These are phyloP conservation scores for Aspergillus intermedius DNA, from an alignment of 2,329 filamentous ascomycete genomes.

Conservation along the genomic window DNA sequence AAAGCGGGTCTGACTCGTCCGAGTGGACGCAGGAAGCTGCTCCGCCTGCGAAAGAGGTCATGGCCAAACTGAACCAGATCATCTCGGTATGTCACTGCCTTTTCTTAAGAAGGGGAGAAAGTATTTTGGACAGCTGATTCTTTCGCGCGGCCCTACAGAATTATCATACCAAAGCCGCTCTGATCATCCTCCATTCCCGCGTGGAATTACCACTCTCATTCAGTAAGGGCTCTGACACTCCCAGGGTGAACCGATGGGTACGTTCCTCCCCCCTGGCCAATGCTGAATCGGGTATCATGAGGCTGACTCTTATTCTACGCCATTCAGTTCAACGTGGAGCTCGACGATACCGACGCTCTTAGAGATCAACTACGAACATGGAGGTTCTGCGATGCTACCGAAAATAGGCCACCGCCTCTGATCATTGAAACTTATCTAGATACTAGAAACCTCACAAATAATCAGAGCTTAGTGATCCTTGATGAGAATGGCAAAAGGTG, in stretches of 20 bases:
- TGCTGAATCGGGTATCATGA: neutral
- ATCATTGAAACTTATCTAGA: conserved; percentile 89
- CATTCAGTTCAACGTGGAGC: conserved; percentile 84
- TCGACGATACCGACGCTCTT: conserved; percentile 87
- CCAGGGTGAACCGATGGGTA: conserved; percentile 83
- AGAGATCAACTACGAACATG: conserved; percentile 72
- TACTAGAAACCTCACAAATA: conserved; percentile 68
- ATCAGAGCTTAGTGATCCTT: conserved; percentile 77
- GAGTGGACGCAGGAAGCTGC: conserved; percentile 38
- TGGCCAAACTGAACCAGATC: conserved; percentile 84
- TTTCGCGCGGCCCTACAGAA: conserved; percentile 52
- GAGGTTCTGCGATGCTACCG: conserved; percentile 71
- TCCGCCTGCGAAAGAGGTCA: conserved; percentile 57
- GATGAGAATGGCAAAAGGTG: conserved; percentile 88
- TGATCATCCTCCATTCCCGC: conserved; percentile 75
- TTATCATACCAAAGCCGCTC: conserved; percentile 80
- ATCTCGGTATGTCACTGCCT: conserved; percentile 60
- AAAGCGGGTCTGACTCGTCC: conserved; percentile 40
- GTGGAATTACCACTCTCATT: conserved; percentile 59
- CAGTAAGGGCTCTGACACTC: conserved; percentile 50
- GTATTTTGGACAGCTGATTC: conserved; percentile 23
- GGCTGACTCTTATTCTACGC: neutral
- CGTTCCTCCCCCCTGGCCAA: conserved; percentile 26
- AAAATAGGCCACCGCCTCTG: conserved; percentile 72
- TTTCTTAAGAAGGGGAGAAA: conserved; percentile 6